Base-by-base conservation (phyloP, 2,329 filamentous ascomycete species). In the Arthrobotrys pseudoclavata region DNA sequence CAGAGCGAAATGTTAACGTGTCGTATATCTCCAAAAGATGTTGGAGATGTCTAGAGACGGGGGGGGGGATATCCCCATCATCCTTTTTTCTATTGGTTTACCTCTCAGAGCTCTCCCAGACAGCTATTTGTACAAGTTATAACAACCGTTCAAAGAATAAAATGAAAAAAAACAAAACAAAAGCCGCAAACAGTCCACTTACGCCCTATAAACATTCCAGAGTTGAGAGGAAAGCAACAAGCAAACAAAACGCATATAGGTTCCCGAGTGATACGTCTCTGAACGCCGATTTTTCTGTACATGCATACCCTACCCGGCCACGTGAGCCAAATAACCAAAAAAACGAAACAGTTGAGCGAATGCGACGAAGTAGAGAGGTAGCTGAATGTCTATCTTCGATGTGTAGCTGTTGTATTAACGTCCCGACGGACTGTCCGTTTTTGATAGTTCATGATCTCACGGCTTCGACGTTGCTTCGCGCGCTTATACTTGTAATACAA, bases 401-500 rank as follows among this genome's bases (percentile, higher is more conserved):
- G 61, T 18, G 37, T n/a, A 31, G 66, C 18, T 63, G 69, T 68
- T 71, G 66, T 13, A 60, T 57, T 61, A n/a, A 40, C 29, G 18
- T 72, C 64, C 48, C 31, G 75, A 26, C 48, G 63, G 18, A 37
- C 20, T 26, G 31, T 6, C 22, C 55, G 76, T 24, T 76, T 70
- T 31, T 67, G 61, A 24, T 75, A 82, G 69, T 88, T 89, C 82
- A 86, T 85, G 42, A 91, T 86, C 76, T 84, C 85, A 67, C 89
- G 86, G 52, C 87, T 86, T 5, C 85, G 85, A 81, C 87, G 86
- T 37, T 88, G 86, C 80, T 87, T 86, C 12, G 88, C 89, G 77
- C 86, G 86, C 78, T 88, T 86, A 82, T 89, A 90, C 84, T 91
- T 91, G 79, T 87, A 86, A 81, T 90, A 91, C 24, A 92, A 83